Conservation (phyloP, 192 early-diverging fungal genomes). For the Coemansia sp. region DNA sequence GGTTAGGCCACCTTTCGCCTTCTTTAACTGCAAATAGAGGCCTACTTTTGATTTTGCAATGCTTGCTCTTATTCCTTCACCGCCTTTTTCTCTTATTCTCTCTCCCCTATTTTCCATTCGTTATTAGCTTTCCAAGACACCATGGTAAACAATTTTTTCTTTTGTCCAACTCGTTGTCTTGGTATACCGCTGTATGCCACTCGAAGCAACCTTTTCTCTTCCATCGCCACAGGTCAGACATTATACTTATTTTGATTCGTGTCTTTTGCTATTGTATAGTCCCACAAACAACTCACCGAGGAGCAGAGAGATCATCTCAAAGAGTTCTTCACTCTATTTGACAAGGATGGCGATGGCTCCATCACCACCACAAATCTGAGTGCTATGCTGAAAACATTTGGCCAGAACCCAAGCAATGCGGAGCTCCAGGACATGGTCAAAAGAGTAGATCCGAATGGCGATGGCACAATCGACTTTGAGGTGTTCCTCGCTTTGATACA, state of each 20-base stretch:
- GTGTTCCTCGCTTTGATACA: conserved; percentile 95
- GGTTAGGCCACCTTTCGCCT: neutral
- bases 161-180: neutral
- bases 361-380: conserved; percentile 89
- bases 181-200: neutral
- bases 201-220: neutral
- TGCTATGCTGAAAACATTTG: conserved; percentile 86
- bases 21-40: neutral
- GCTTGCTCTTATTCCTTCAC: neutral
- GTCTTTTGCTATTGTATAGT: neutral
- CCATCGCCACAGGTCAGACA: neutral
- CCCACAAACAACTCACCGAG: neutral
- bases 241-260: neutral
- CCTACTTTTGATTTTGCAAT: neutral
- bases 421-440: conserved; percentile 94
- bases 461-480: conserved; percentile 91
- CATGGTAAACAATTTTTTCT: neutral
- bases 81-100: neutral
- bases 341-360: conserved; percentile 89
- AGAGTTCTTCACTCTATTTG: conserved; percentile 94
- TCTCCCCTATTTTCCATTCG: neutral
- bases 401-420: conserved; percentile 90
- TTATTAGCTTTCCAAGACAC: neutral
- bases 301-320: conserved; percentile 53
- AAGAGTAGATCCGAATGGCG: conserved; percentile 90